phyloP scores from a whole-genome alignment of 805 yeast species.

The Scheffersomyces lignosus region DNA sequence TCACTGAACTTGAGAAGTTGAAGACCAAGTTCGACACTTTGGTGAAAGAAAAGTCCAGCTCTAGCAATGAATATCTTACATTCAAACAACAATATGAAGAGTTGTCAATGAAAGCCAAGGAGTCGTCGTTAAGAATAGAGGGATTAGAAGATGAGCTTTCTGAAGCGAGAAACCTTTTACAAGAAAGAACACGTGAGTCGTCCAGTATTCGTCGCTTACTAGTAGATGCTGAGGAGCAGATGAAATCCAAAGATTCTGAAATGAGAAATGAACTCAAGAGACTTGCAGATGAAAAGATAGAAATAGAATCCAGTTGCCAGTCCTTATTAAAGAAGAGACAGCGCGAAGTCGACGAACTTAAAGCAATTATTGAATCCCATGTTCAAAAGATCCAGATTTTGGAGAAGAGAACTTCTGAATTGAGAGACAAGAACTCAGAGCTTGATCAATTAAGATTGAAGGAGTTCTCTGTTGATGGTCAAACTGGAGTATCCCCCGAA shows the following conservation, averaged over 20 bases:
- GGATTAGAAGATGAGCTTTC: constrained; percentile 78
- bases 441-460: neutral
- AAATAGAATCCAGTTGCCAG: constrained; percentile 52
- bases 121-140: constrained; percentile 59
- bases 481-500: constrained; percentile 7
- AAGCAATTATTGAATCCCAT: constrained; percentile 43
- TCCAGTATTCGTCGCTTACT: constrained; percentile 68
- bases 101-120: constrained; percentile 62
- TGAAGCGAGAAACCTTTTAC: constrained; percentile 70
- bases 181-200: constrained; percentile 80
- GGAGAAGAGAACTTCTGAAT: constrained; percentile 31
- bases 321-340: constrained; percentile 51
- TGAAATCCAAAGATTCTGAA: constrained; percentile 53
- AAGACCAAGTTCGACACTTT: constrained; percentile 37
- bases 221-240: constrained; percentile 64
- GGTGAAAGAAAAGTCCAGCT: constrained; percentile 31
- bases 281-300: constrained; percentile 61
- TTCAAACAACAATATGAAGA: constrained; percentile 74
- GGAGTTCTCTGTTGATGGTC: neutral
- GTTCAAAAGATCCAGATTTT: constrained; percentile 37
- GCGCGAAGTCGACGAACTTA: constrained; percentile 64
- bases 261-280: constrained; percentile 50
- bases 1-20: constrained; percentile 39
- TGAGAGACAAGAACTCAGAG: constrained; percentile 8
- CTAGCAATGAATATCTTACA: constrained; percentile 40